Base-by-base conservation (phyloP, 768 basidiomycete genomes). In the Mycena belliarum region DNA sequence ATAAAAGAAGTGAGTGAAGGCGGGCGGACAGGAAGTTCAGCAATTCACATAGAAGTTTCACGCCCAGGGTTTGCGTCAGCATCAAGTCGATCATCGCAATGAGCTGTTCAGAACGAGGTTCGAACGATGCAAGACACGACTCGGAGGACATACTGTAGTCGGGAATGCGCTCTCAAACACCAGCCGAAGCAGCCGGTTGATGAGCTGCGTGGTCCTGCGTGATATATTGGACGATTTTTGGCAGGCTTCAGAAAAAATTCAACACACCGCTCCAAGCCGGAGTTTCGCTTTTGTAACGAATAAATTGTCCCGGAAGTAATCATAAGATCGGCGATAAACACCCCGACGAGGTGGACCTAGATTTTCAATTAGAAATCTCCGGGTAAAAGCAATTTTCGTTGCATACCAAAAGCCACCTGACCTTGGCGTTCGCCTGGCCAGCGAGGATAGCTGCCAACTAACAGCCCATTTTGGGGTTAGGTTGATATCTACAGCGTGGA, bases 101-200 rank as follows among this genome's bases (percentile, higher is more conserved):
- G 21, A 41, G 20, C 38, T 40, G 38, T 15, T 40, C 6, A n/a
- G 2, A 5, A n/a, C 6, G 12, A n/a, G 16, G 6, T 20, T 6
- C 4, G n/a, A n/a, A n/a, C 14, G 10, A 11, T n/a, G n/a, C 29
- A 32, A 6, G 29, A 32, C 6, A 28, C 9, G 12, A 12, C 14
- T 21, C 5, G 24, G 18, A 49, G 6, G 6, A 12, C 45, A 4
- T 29, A 55, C 59, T 20, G 59, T 50, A 6, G 59, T 52, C 1
- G 59, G 59, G 12, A 60, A 3, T 16, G 59, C 59, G 26, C 50
- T 44, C 38, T 55, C 52, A n/a, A 60, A 54, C 3, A 60, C 58
- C 16, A 60, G 21, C 2, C 45, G 46, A 18, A 55, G 46, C 6
- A 59, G 20, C 9, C 57, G 51, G 44, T 53, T 45, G 20, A 59